phyloP scores from a whole-genome alignment of 768 basidiomycete genomes.

The Lentinula sp. region DNA sequence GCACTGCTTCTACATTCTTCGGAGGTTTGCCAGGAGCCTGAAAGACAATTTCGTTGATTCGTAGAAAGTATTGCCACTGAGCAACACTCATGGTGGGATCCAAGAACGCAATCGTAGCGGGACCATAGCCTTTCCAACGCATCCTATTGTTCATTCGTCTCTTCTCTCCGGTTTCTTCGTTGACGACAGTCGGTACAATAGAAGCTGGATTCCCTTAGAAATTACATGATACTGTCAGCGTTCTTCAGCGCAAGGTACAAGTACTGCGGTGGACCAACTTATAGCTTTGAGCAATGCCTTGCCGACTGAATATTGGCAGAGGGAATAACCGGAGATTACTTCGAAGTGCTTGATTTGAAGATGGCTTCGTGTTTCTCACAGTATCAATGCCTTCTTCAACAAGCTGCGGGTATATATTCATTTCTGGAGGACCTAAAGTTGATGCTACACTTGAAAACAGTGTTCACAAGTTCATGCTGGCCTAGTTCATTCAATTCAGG shows the following conservation, averaged over 20 bases:
- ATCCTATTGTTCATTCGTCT: constrained; percentile 79
- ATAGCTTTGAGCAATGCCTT: constrained; percentile 74
- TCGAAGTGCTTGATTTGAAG: constrained; percentile 10
- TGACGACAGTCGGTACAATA: constrained; percentile 55
- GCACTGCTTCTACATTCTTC: constrained; percentile 53
- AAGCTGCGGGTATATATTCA: constrained; percentile 50
- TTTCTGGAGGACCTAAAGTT: constrained; percentile 64
- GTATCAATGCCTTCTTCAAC: constrained; percentile 14
- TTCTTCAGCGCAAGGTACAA: not conserved
- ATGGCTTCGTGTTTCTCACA: not conserved
- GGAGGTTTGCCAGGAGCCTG: constrained; percentile 62
- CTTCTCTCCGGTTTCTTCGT: constrained; percentile 76
- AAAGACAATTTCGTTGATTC: not conserved
- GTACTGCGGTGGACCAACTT: constrained; percentile 39
- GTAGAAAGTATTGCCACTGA: not conserved
- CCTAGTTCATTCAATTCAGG: too few species aligned
- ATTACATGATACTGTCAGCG: constrained; percentile 26
- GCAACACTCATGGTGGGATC: constrained; percentile 44
- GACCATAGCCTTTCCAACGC: constrained; percentile 83
- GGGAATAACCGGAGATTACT: constrained; percentile 77
- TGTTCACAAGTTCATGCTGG: constrained; percentile 14
- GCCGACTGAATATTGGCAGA: constrained; percentile 84
- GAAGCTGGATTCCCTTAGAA: constrained; percentile 79
- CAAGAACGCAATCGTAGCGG: constrained; percentile 60
- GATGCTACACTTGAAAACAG: constrained; percentile 17